Evolutionary conservation across 495 filamentous ascomycete genomes (phyloP).

Genomic region (Aspergillus ostianus): DNA sequence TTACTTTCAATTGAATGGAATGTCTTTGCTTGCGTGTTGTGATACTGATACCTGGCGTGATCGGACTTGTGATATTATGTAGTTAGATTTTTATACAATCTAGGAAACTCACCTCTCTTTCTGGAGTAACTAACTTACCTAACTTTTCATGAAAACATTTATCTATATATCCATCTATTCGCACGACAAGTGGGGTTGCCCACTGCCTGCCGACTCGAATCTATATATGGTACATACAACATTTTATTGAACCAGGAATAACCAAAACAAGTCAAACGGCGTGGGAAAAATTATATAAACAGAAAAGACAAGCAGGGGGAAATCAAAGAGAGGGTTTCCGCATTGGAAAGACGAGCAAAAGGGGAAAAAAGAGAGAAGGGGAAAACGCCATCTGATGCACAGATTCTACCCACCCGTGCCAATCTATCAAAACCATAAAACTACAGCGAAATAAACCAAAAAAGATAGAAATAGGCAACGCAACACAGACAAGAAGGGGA

Average conservation of each 20-base stretch:
- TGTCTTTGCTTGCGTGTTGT: slow-evolving; percentile 8
- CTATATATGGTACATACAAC: neutral
- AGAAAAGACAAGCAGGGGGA: slow-evolving; percentile 4
- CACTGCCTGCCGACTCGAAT: neutral
- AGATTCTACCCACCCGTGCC: slow-evolving; percentile 25
- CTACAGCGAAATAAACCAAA: neutral
- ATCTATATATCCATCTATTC: neutral
- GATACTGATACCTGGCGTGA: neutral
- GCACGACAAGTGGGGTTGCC: neutral
- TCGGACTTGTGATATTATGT: neutral
- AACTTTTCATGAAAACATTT: no score
- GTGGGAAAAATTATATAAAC: neutral
- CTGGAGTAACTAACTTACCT: no score
- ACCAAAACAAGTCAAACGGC: neutral
- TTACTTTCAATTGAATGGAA: slow-evolving; percentile 35
- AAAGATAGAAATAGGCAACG: slow-evolving; percentile 5
- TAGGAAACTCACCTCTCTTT: no score
- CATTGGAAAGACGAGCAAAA: neutral
- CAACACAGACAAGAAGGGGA: neutral
- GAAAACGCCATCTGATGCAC: slow-evolving; percentile 37
- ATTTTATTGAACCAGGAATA: neutral
- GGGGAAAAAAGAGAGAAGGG: slow-evolving; percentile 9
- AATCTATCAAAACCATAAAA: slow-evolving; percentile 18
- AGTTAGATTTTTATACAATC: neutral
- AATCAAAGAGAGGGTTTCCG: neutral